These are phyloP conservation scores for Pyrenopolyporus hunteri DNA, from an alignment of 495 filamentous ascomycete species.

Conservation along the genomic window DNA sequence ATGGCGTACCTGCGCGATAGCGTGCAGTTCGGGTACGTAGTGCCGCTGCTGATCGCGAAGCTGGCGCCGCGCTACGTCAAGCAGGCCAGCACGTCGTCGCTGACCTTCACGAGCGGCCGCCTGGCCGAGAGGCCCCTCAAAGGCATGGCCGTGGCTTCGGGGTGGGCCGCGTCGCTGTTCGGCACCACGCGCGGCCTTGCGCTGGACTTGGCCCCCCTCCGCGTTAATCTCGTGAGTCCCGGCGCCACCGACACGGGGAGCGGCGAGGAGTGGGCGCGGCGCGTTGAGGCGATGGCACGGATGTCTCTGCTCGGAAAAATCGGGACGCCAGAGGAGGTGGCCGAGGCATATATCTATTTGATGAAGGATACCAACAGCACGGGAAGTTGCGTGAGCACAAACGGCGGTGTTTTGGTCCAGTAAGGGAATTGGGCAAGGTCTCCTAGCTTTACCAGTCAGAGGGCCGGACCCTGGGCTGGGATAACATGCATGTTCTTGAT, in stretches of 20 bases:
- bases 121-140: slow-evolving; percentile 46
- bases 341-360: slow-evolving; percentile 62
- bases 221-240: slow-evolving; percentile 62
- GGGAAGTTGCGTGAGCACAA: slow-evolving; percentile 40
- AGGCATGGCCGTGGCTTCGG: slow-evolving; percentile 47
- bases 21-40: slow-evolving; percentile 54
- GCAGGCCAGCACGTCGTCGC: slow-evolving; percentile 42
- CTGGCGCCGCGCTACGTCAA: slow-evolving; percentile 51
- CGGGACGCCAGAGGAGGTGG: slow-evolving; percentile 59
- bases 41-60: slow-evolving; percentile 56
- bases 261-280: slow-evolving; percentile 34
- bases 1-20: slow-evolving; percentile 44
- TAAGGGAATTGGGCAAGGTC: neutral
- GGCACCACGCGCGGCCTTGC: slow-evolving; percentile 56
- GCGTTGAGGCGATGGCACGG: slow-evolving; percentile 38
- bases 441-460: too few species aligned
- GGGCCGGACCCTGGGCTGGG: too few species aligned
- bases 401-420: slow-evolving; percentile 16
- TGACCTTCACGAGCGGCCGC: slow-evolving; percentile 59
- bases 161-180: slow-evolving; percentile 39
- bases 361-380: slow-evolving; percentile 64
- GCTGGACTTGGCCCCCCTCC: slow-evolving; percentile 57
- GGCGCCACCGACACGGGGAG: slow-evolving; percentile 55
- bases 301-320: slow-evolving; percentile 48
- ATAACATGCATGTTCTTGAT: neutral